Conservation (phyloP, 805 yeast genomes). For the Barnettozyma vustinii region DNA sequence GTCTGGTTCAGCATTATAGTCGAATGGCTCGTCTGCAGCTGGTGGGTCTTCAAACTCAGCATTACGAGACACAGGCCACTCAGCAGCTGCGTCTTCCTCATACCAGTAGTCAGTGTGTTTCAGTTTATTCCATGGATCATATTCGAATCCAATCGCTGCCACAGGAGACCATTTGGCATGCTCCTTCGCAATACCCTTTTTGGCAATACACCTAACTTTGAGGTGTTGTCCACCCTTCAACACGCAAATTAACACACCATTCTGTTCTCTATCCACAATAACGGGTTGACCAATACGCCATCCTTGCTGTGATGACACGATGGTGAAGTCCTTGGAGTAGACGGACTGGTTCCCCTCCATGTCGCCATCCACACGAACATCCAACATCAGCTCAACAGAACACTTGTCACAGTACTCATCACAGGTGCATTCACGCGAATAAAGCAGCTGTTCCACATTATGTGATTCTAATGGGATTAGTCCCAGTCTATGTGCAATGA, state of each 20-base stretch:
- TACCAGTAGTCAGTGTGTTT: slow-evolving; percentile 96
- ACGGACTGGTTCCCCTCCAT: slow-evolving; percentile 84
- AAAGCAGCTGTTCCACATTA: slow-evolving; percentile 77
- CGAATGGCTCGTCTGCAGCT: slow-evolving; percentile 78
- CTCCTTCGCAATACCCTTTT: slow-evolving; percentile 95
- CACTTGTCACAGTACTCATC: slow-evolving; percentile 96
- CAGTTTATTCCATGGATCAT: slow-evolving; percentile 98
- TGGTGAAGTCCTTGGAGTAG: slow-evolving; percentile 73
- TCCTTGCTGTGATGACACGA: slow-evolving; percentile 34
- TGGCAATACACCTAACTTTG: slow-evolving; percentile 86
- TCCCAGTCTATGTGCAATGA: slow-evolving; percentile 90
- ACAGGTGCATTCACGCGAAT: slow-evolving; percentile 95
- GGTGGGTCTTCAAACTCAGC: slow-evolving; percentile 97
- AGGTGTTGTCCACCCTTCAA: slow-evolving; percentile 90
- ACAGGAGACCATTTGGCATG: slow-evolving; percentile 99
- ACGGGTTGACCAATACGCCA: slow-evolving; percentile 75
- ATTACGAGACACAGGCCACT: slow-evolving; percentile 90
- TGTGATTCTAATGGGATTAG: slow-evolving; percentile 81
- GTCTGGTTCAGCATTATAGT: slow-evolving; percentile 74
- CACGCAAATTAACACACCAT: slow-evolving; percentile 89
- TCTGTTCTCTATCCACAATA: slow-evolving; percentile 64
- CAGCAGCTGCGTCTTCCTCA: slow-evolving; percentile 79
- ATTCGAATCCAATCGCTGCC: slow-evolving; percentile 92
- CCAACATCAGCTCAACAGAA: slow-evolving; percentile 78
- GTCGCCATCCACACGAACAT: slow-evolving; percentile 70